Evolutionary conservation across 2,329 filamentous ascomycete species (phyloP), one percentile per base, ranked within the genome.

Genomic region (Rutstroemia sp.): DNA sequence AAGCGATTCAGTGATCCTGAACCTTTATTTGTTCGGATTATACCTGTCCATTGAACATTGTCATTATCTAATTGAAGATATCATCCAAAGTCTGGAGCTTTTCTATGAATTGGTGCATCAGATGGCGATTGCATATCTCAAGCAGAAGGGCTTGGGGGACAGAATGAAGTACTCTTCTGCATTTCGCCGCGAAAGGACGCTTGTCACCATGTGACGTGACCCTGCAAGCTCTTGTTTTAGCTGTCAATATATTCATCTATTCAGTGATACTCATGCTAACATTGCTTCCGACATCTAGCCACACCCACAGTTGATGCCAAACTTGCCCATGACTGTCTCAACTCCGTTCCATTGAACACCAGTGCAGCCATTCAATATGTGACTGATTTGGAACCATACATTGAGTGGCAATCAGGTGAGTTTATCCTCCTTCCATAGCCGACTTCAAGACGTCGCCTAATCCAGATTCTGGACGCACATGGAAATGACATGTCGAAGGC

Each of bases 401-500:
- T 69, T 6, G 61, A 68, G 49, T 69, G 64, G 62, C 67, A 69
- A 54, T 65, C 61, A 51, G 65, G 65, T 68, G 56, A 56, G 62
- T 34, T 21, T 5, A 37, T 14, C 23, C 0, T 38, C 19, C 12
- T 3, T 21, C 2, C 14, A 30, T 9, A 16, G 19, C 10, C 42
- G 14, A 27, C 30, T 2, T 49, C 46, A 49, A 42, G 44, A 34
- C 38, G 16, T 3, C 23, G 19, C 47, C 10, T 41, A 5, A 47
- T 12, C 16, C 19, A 23, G 37, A 3, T 21, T 38, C 12, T 9
- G 4, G 23, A n/a, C 14, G 30, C 6, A 39, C 5, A 8, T 27
- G 14, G 27, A 21, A 30, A 16, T 4, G 16, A 30, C 10, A 41
- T 30, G 42, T 41, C 23, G n/a, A 8, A 34, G 27, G 16, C 23